Base-by-base conservation (phyloP, 2,329 filamentous ascomycete species). In the Epichloe uncinata region DNA sequence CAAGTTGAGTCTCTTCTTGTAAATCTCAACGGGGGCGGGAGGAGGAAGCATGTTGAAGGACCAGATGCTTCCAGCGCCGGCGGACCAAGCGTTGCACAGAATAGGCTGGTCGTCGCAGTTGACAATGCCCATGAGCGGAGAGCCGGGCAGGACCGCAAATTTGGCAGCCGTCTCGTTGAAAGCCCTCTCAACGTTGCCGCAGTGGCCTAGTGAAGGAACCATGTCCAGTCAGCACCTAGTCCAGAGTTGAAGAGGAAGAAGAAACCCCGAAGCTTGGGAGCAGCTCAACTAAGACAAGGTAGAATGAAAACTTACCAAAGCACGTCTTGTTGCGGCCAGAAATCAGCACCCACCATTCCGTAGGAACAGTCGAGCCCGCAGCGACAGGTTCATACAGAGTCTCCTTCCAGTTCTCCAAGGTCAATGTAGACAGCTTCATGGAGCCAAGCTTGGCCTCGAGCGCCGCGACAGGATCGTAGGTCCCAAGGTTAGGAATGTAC, bases 291-390 rank as follows among this genome's bases (percentile, higher is more conserved):
- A 30, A 36, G 47, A 45, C 18, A 50, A n/a, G 26, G 26, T 30
- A 30, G 26, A 30, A 30, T 26, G 36, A 26, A n/a, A 42, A 20
- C 73, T 51, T 69, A 80, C 78, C 76, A 62, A 76, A 83, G 70
- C 86, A 91, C 34, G 85, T 88, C 70, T 81, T 84, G 73, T 90
- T 89, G 57, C 84, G 74, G 50, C 86, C 86, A 9, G 81, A 85
- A 57, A 87, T 69, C 57, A 85, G 74, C 53, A 91, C 71, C 73
- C 85, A 82, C 84, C 84, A 89, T 67, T 88, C 82, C 66, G 84
- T 82, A 5, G 85, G 82, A 54, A 73, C 74, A 11, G 77, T 76
- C 54, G 77, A 74, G 30, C 67, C 77, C 8, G 78, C 66, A 53
- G 78, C 71, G 51, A 84, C 78, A 33, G 79, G 77, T 47, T 71